Base-by-base conservation (phyloP, 768 basidiomycete species). In the Mrakia gelida region DNA sequence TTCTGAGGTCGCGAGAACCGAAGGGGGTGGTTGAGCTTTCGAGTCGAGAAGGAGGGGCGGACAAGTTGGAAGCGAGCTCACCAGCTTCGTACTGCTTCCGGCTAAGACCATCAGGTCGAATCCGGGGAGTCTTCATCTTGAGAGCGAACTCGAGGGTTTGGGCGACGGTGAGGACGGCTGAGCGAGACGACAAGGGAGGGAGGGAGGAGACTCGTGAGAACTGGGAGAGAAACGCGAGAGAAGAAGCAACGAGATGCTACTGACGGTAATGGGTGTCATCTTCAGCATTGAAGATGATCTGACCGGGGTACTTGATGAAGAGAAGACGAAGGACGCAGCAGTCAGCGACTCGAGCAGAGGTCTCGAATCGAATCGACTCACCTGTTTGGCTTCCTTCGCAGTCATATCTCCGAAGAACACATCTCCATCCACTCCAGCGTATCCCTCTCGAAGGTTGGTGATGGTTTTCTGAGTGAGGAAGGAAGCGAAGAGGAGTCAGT, bases 281-380 rank as follows among this genome's bases (percentile, higher is more conserved):
- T 63, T 79, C 78, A 26, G 74, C 68, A 62, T 75, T 75, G 74
- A 75, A 79, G n/a, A 76, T 52, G 49, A 76, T 79, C 70, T 79
- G 68, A 16, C 78, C 78, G 5, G 74, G 71, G 61, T 79, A 79
- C 43, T 75, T 21, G 26, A 18, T n/a, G 15, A 41, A 11, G 65
- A 18, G 65, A 38, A 26, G 30, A 70, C 38, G 41, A 70, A 9
- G 0, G 26, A 18, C 41, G 15, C 23, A 70, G n/a, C 9, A 23
- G 23, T 70, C 41, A 67, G 65, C 30, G 45, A 45, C 11, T 45
- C 45, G 45, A 45, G 26, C 38, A 63, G 52, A 59, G 9, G 10
- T 34, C 34, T 9, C 1, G n/a, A 13, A 2, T 23, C 0, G 15
- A 34, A 38, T 7, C 16, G 63, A 38, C 67, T 38, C 10, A 70